Conservation (phyloP, 2,329 filamentous ascomycete genomes). For the Metarhizium rileyi region DNA sequence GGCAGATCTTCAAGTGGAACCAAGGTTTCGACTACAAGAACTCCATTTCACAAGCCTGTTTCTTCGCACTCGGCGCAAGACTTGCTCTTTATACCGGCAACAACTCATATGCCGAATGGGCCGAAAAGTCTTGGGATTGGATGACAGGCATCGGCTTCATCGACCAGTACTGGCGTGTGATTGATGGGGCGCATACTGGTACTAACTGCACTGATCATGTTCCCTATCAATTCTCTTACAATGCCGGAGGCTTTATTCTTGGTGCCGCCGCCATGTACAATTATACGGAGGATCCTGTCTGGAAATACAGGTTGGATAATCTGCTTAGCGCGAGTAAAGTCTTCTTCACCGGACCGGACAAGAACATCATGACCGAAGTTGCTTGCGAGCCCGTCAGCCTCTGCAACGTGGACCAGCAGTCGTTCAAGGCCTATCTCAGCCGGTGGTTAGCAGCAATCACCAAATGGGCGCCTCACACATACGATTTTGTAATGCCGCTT, state of each 20-base stretch:
- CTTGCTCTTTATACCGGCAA: slow-evolving; percentile 72
- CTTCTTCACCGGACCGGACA: slow-evolving; percentile 43
- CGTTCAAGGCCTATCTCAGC: slow-evolving; percentile 54
- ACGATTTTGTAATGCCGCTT: slow-evolving; percentile 40
- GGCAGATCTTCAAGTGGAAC: slow-evolving; percentile 81
- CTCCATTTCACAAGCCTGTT: slow-evolving; percentile 52
- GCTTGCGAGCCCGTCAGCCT: slow-evolving; percentile 52
- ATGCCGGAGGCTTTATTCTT: slow-evolving; percentile 55
- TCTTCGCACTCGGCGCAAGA: slow-evolving; percentile 55
- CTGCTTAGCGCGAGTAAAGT: slow-evolving; percentile 43
- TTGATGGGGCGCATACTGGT: slow-evolving; percentile 49
- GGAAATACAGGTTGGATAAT: slow-evolving; percentile 48
- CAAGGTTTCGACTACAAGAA: slow-evolving; percentile 73
- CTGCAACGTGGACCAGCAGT: slow-evolving; percentile 54
- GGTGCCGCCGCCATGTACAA: slow-evolving; percentile 63
- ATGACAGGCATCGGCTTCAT: slow-evolving; percentile 48
- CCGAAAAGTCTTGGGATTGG: slow-evolving; percentile 64
- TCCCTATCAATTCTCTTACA: slow-evolving; percentile 60
- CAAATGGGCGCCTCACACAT: slow-evolving; percentile 53
- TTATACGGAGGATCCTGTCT: slow-evolving; percentile 40
- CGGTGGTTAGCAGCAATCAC: slow-evolving; percentile 53
- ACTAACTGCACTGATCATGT: slow-evolving; percentile 48
- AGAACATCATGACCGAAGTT: slow-evolving; percentile 53
- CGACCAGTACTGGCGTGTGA: slow-evolving; percentile 48
- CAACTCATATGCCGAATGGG: slow-evolving; percentile 68